Conservation (phyloP, 805 yeast genomes). For the Isabelozyma gotoi region DNA sequence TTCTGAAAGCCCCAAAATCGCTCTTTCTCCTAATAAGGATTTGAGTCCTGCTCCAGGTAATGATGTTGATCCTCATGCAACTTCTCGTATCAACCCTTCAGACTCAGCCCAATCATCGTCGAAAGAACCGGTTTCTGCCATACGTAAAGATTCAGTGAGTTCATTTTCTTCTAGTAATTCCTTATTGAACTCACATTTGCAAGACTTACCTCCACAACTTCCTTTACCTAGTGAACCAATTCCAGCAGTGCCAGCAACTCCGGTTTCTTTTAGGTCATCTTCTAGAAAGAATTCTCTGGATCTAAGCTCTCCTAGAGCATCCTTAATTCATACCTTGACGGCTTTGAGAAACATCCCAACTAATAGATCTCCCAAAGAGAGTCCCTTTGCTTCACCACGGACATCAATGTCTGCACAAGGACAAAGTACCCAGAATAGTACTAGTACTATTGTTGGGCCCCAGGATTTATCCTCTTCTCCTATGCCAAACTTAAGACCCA, state of each 20-base stretch:
- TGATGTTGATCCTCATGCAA: conserved; percentile 23
- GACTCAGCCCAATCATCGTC: conserved; percentile 6
- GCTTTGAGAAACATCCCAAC: conserved; percentile 37
- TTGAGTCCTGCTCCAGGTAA: conserved; percentile 1
- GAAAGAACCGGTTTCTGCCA: neutral
- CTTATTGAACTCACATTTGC: conserved; percentile 26
- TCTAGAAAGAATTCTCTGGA: conserved; percentile 39
- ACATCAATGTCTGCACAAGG: conserved; percentile 44
- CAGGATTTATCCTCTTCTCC: conserved; percentile 15
- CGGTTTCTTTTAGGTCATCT: conserved; percentile 30
- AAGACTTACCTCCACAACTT: conserved; percentile 54
- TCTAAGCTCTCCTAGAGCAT: conserved; percentile 38
- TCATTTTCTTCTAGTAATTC: conserved; percentile 23
- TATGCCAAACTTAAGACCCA: conserved; percentile 19
- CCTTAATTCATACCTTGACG: conserved; percentile 40
- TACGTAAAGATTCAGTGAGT: conserved; percentile 19
- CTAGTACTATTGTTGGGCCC: neutral
- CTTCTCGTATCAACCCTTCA: neutral
- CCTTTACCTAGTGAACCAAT: conserved; percentile 58
- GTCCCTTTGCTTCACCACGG: conserved; percentile 48
- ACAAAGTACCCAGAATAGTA: conserved; percentile 2
- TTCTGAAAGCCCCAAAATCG: conserved; percentile 1
- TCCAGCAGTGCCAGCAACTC: conserved; percentile 40
- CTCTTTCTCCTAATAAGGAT: neutral
- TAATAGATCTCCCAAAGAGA: conserved; percentile 33